Evolutionary conservation across 78 protist species (phyloP).

Genomic region (Dictyostelium intermedium): DNA sequence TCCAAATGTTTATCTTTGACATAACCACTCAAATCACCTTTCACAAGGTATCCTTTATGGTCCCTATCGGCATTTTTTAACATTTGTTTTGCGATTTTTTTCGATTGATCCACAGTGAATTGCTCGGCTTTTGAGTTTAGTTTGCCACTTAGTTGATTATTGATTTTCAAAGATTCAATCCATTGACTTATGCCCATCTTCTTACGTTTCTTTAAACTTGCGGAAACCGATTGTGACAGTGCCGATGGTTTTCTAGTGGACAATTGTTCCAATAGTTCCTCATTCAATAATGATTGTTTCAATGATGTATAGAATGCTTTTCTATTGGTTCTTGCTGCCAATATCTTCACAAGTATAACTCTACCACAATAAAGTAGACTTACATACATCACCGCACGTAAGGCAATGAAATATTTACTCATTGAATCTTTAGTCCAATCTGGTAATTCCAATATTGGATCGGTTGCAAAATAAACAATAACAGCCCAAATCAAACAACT

Average conservation of each 20-base stretch:
- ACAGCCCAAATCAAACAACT: constrained; percentile 41
- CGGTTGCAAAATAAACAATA: constrained; percentile 15
- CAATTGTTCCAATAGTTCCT: constrained; percentile 52
- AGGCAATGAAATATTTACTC: constrained; percentile 23
- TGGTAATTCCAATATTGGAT: constrained; percentile 47
- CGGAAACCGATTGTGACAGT: constrained; percentile 20
- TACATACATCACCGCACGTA: constrained; percentile 50
- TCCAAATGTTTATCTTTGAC: constrained; percentile 44
- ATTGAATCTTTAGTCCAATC: neutral
- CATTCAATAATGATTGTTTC: constrained; percentile 43
- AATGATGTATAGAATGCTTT: constrained; percentile 58
- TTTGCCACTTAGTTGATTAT: constrained; percentile 45
- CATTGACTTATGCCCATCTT: constrained; percentile 39
- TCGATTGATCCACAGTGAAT: constrained; percentile 36
- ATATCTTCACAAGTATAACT: constrained; percentile 29
- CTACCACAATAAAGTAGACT: constrained; percentile 59
- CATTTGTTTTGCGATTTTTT: constrained; percentile 46
- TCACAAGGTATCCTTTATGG: constrained; percentile 13
- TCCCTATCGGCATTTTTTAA: constrained; percentile 36
- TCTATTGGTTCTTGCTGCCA: constrained; percentile 69
- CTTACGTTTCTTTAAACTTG: constrained; percentile 47
- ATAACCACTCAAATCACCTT: constrained; percentile 22
- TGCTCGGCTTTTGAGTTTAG: constrained; percentile 7
- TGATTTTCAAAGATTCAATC: constrained; percentile 20
- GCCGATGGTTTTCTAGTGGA: neutral